Percentiles rank a stretch among this genome's conserved stretches.
Conservation (phyloP, 2,329 filamentous ascomycete species). For the Aspergillus pseudoviridinutans region DNA sequence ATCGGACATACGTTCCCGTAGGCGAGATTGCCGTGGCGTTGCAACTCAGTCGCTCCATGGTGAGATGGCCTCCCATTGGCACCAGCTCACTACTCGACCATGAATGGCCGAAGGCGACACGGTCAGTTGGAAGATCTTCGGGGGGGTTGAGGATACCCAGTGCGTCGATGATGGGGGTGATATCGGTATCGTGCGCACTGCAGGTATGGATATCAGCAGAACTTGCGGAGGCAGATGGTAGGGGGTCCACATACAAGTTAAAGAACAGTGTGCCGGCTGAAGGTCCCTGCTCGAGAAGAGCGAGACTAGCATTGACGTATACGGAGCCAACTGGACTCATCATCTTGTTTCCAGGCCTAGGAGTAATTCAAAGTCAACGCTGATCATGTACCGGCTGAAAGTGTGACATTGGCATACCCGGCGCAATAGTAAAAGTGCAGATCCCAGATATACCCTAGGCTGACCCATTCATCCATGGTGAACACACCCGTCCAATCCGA, state of each 20-base stretch:
- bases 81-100: conserved; percentile 18
- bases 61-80: conserved; percentile 19
- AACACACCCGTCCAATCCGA: conserved; percentile 22
- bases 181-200: conserved; percentile 16
- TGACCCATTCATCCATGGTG: conserved; percentile 21
- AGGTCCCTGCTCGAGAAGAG: conserved; percentile 17
- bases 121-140: conserved; percentile 15
- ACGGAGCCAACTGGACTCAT: conserved; percentile 19
- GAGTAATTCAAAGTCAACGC: background rate
- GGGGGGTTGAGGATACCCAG: conserved; percentile 15
- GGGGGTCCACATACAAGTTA: conserved; percentile 7
- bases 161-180: conserved; percentile 17
- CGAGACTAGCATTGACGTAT: conserved; percentile 17
- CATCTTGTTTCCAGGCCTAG: conserved; percentile 15
- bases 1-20: conserved; percentile 15
- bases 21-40: conserved; percentile 10
- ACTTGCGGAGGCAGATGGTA: background rate
- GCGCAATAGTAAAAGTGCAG: conserved; percentile 20
- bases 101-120: conserved; percentile 13
- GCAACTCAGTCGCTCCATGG: conserved; percentile 19
- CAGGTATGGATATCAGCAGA: background rate
- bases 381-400: too few relatives aligned
- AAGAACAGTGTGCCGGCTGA: conserved; percentile 10
- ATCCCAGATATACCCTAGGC: conserved; percentile 16
- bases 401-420: conserved; percentile 8